Base-by-base conservation (phyloP, 2,329 filamentous ascomycete genomes). In the Biscogniauxia sp. region DNA sequence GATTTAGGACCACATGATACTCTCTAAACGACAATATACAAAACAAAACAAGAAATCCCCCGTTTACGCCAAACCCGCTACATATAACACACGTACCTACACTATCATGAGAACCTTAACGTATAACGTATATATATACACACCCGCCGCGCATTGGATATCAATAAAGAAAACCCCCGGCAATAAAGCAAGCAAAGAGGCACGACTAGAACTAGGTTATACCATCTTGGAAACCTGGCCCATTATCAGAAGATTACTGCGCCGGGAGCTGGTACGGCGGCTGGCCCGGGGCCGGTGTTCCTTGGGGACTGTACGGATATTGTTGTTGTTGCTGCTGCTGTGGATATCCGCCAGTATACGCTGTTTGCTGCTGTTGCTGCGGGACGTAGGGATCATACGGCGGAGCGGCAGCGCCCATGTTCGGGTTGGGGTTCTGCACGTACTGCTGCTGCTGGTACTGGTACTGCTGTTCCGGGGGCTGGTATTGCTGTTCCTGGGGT, bases 261-360 rank as follows among this genome's bases (percentile, higher is more conserved):
- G 41, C 20, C 19, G 64, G 59, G n/a, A 57, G 51, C n/a, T 69
- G 63, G 41, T 64, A 68, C 0, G 57, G 63, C 37, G 57, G 63
- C 37, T 67, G 68, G 2, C 62, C 68, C 4, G 64, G 67, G 13
- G 61, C 63, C 32, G 68, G 66, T n/a, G 66, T 63, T 20, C 60
- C 61, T 1, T 67, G 66, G n/a, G 61, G 65, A 28, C 53, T 61
- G 51, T 66, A 65, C 13, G 54, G 51, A 20, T 57, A 58, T 19
- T 61, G 57, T 13, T 61, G 55, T 9, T 61, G 55, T 9, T 56
- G 53, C 32, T 66, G 65, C 26, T 69, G 64, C 20, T 64, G 62
- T 32, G 53, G 58, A 20, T 68, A 64, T 17, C 20, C 52, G 7
- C 58, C 65, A n/a, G 61, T 58, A 7, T 70, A 70, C 19, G 51